Conservation (phyloP, 2,329 filamentous ascomycete species). For the Elsinoe fawcettii region DNA sequence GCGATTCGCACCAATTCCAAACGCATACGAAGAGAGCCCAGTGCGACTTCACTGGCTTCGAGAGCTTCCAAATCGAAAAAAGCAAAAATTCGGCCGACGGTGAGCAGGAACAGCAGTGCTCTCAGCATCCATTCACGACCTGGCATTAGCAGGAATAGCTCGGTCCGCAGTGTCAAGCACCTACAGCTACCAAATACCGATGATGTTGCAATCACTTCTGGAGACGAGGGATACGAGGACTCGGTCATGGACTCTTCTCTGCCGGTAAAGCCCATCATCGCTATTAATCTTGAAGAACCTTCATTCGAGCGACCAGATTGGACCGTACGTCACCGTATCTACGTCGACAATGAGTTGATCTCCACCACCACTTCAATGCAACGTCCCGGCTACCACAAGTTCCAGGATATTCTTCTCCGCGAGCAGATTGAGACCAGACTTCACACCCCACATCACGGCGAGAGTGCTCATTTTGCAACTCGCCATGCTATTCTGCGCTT, state of each 20-base stretch:
- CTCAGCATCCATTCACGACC: slow-evolving; percentile 9
- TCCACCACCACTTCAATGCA: slow-evolving; percentile 14
- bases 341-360: slow-evolving; percentile 12
- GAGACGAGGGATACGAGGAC: slow-evolving; percentile 12
- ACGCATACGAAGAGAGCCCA: slow-evolving; percentile 6
- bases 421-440: slow-evolving; percentile 13
- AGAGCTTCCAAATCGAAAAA: slow-evolving; percentile 11
- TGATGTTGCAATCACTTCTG: slow-evolving; percentile 15
- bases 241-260: slow-evolving; percentile 12
- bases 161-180: slow-evolving; percentile 8
- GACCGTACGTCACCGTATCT: slow-evolving; percentile 12
- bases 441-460: slow-evolving; percentile 9
- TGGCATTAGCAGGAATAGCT: slow-evolving; percentile 12
- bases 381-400: slow-evolving; percentile 15
- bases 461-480: slow-evolving; percentile 13
- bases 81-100: neutral
- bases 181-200: neutral
- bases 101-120: slow-evolving; percentile 14
- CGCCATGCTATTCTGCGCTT: slow-evolving; percentile 13
- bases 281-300: slow-evolving; percentile 4
- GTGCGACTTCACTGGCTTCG: slow-evolving; percentile 10
- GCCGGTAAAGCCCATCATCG: neutral
- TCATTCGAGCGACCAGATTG: slow-evolving; percentile 4
- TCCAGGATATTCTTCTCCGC: slow-evolving; percentile 13
- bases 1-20: slow-evolving; percentile 12